Evolutionary conservation across 441 rosid genomes (phyloP).

Genomic region (Sinapis alba): DNA sequence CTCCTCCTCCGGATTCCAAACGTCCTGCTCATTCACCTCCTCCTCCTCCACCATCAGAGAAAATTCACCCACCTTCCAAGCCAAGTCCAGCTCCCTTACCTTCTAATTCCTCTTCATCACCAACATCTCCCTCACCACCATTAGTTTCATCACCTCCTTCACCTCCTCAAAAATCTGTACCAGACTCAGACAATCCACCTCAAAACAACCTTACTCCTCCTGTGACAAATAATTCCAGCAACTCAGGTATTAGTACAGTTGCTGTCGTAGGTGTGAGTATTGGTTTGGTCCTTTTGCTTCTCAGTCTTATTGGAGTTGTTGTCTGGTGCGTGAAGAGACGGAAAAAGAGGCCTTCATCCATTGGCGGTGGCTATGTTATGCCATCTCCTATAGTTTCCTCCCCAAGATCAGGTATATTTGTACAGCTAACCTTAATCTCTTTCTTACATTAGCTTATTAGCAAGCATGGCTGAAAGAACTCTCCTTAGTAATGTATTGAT

Average conservation of each 20-base stretch:
- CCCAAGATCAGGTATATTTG: slow-evolving; percentile 64
- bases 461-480: slow-evolving; percentile 13
- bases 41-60: not conserved
- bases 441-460: slow-evolving; percentile 4
- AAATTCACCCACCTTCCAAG: slow-evolving; percentile 27
- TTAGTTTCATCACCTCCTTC: slow-evolving; percentile 41
- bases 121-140: slow-evolving; percentile 45
- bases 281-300: slow-evolving; percentile 54
- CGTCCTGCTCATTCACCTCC: slow-evolving; percentile 11
- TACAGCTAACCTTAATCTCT: not conserved
- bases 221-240: slow-evolving; percentile 39
- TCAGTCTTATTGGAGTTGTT: slow-evolving; percentile 58
- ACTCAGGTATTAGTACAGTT: slow-evolving; percentile 43
- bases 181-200: slow-evolving; percentile 41
- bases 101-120: slow-evolving; percentile 46
- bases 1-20: slow-evolving; percentile 22
- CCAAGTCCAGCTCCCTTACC: slow-evolving; percentile 43
- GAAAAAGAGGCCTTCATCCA: slow-evolving; percentile 48
- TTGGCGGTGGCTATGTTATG: slow-evolving; percentile 59
- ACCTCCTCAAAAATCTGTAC: slow-evolving; percentile 40
- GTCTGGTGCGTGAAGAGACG: slow-evolving; percentile 60
- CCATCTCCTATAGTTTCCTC: slow-evolving; percentile 67
- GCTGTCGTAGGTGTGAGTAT: slow-evolving; percentile 57
- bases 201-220: slow-evolving; percentile 35
- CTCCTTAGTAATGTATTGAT: slow-evolving; percentile 7